Evolutionary conservation across 352 stramenopile genomes (phyloP).

Genomic region (Halophytophthora polymorphica): DNA sequence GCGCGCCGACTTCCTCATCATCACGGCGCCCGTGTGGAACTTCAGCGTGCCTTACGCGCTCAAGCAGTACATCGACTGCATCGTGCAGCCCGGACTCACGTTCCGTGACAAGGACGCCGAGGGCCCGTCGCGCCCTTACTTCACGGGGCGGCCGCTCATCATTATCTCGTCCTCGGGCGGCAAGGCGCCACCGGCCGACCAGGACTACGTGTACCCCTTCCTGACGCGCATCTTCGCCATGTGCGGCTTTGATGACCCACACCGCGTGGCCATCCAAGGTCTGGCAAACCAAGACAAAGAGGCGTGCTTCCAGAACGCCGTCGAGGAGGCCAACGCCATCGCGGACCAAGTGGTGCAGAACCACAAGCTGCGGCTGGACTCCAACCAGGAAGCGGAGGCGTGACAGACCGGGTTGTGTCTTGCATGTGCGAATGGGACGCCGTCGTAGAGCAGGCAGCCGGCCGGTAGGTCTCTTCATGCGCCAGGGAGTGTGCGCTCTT

Average conservation of each 20-base stretch:
- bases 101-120: constrained; percentile 64
- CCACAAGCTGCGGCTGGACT: constrained; percentile 50
- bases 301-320: constrained; percentile 51
- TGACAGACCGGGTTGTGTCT: neutral
- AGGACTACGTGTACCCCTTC: constrained; percentile 73
- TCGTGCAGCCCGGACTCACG: constrained; percentile 66
- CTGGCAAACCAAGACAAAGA: constrained; percentile 69
- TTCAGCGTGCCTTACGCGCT: constrained; percentile 74
- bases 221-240: constrained; percentile 74
- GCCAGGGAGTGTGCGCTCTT: neutral
- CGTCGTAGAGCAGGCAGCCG: too few relatives aligned
- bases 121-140: constrained; percentile 54
- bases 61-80: constrained; percentile 85
- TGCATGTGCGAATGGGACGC: too few relatives aligned
- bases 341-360: constrained; percentile 54
- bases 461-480: neutral
- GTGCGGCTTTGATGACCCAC: constrained; percentile 65
- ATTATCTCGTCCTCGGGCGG: constrained; percentile 75
- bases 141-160: constrained; percentile 56
- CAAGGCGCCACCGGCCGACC: constrained; percentile 45
- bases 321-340: constrained; percentile 52
- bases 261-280: constrained; percentile 62
- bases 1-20: constrained; percentile 68
- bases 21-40: constrained; percentile 78
- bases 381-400: constrained; percentile 18